A percentile compares a stretch with the other conserved stretches of the same genome.
Evolutionary conservation across 805 yeast genomes (phyloP).

Genomic region (Starmerella bombicola): DNA sequence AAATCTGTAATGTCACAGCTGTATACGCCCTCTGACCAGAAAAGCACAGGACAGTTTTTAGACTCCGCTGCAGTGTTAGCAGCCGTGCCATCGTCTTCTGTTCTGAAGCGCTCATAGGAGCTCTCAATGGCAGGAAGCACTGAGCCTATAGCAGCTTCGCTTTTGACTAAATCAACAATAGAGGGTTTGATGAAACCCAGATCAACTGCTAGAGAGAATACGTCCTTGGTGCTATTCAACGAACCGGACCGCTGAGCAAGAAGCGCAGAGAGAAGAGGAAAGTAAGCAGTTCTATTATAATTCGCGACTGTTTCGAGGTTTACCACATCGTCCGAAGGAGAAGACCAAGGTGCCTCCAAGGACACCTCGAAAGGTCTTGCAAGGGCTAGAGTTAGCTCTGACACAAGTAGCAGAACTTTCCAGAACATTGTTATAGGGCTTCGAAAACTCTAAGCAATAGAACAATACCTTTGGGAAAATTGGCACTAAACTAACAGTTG

Average conservation of each 20-base stretch:
- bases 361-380: conserved; percentile 12
- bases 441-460: too few species aligned
- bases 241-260: conserved; percentile 15
- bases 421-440: too few species aligned
- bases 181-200: conserved; percentile 15
- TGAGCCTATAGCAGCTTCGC: conserved; percentile 37
- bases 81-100: conserved; percentile 26
- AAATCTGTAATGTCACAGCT: conserved; percentile 62
- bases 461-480: too few species aligned
- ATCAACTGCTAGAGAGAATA: conserved; percentile 17
- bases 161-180: conserved; percentile 27
- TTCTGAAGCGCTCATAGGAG: conserved; percentile 43
- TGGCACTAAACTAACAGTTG: too few species aligned
- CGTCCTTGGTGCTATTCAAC: conserved; percentile 9
- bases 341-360: conserved; percentile 13
- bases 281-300: conserved; percentile 27
- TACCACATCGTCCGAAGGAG: conserved; percentile 5
- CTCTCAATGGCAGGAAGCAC: conserved; percentile 53
- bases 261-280: conserved; percentile 26
- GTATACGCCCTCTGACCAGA: conserved; percentile 39
- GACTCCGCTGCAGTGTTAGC: too few species aligned
- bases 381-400: background rate
- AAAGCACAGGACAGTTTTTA: conserved; percentile 36
- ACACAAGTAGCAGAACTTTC: too few species aligned
- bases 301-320: conserved; percentile 26